Percentiles rank a stretch among this genome's conserved stretches.
phyloP scores from a whole-genome alignment of 148 eudicot species.

The Chenopodium berlandieri region DNA sequence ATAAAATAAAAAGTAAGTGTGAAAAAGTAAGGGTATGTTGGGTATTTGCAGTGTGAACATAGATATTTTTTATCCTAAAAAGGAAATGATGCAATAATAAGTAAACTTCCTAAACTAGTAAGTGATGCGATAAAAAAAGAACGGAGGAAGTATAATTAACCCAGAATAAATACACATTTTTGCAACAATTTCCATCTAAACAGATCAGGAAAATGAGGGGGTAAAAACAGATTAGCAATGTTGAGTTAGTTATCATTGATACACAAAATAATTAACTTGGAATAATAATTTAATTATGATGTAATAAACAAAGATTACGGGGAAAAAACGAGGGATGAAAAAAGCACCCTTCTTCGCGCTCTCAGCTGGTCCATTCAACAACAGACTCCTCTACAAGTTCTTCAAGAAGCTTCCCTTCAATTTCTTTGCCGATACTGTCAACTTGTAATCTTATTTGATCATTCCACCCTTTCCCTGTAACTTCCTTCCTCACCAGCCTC shows the following conservation, averaged over 20 bases:
- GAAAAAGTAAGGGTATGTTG: no score
- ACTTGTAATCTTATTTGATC: constrained; percentile 48
- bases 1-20: no score
- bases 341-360: not conserved
- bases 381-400: constrained; percentile 76
- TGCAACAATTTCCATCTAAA: constrained; percentile 8
- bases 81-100: no score
- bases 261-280: constrained; percentile 15
- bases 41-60: no score
- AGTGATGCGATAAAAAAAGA: no score
- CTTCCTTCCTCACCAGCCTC: constrained; percentile 67
- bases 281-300: constrained; percentile 9
- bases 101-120: no score
- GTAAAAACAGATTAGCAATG: constrained; percentile 2
- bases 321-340: not conserved
- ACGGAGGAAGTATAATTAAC: no score
- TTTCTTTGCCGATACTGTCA: constrained; percentile 56
- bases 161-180: constrained; percentile 11
- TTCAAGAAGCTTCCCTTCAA: constrained; percentile 66
- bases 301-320: constrained; percentile 4
- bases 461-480: constrained; percentile 71
- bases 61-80: no score
- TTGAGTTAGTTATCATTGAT: constrained; percentile 13
- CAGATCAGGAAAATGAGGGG: constrained; percentile 3
- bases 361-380: constrained; percentile 53